Conservation (phyloP, 176 grass and related monocot genomes). For the Oryza australiensis region DNA sequence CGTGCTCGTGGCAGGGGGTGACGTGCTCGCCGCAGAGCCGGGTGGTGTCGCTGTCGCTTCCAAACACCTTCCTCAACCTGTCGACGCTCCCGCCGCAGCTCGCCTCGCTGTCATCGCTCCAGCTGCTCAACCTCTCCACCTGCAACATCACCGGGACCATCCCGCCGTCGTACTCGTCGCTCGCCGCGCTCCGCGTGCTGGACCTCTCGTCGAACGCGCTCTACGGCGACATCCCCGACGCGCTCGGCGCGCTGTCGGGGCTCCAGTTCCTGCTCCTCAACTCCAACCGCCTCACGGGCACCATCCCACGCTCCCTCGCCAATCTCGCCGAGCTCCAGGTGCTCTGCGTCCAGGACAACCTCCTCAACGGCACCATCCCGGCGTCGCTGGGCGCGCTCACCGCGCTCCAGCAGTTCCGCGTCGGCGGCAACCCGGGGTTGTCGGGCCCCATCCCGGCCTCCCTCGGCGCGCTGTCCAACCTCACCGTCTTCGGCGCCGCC, state of each 20-base stretch:
- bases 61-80: slow-evolving; percentile 96
- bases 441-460: slow-evolving; percentile 58
- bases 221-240: slow-evolving; percentile 50
- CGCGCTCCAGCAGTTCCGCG: slow-evolving; percentile 81
- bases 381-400: slow-evolving; percentile 65
- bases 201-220: slow-evolving; percentile 96
- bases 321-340: slow-evolving; percentile 76
- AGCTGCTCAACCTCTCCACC: slow-evolving; percentile 93
- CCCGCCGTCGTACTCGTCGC: slow-evolving; percentile 50
- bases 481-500: slow-evolving; percentile 88
- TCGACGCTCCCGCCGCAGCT: slow-evolving; percentile 61
- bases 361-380: slow-evolving; percentile 85
- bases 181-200: slow-evolving; percentile 68
- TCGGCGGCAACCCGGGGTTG: slow-evolving; percentile 76
- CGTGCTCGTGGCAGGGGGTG: slow-evolving; percentile 90
- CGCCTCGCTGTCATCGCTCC: slow-evolving; percentile 67
- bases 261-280: slow-evolving; percentile 93
- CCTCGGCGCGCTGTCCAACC: slow-evolving; percentile 80
- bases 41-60: slow-evolving; percentile 80
- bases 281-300: slow-evolving; percentile 69
- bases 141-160: slow-evolving; percentile 79
- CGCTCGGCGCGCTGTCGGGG: slow-evolving; percentile 54
- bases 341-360: slow-evolving; percentile 96
- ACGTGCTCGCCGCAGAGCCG: slow-evolving; percentile 84
- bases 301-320: slow-evolving; percentile 68